These are phyloP conservation scores for Trichophyton verrucosum DNA, from an alignment of 2,329 filamentous ascomycete species.

Conservation along the genomic window DNA sequence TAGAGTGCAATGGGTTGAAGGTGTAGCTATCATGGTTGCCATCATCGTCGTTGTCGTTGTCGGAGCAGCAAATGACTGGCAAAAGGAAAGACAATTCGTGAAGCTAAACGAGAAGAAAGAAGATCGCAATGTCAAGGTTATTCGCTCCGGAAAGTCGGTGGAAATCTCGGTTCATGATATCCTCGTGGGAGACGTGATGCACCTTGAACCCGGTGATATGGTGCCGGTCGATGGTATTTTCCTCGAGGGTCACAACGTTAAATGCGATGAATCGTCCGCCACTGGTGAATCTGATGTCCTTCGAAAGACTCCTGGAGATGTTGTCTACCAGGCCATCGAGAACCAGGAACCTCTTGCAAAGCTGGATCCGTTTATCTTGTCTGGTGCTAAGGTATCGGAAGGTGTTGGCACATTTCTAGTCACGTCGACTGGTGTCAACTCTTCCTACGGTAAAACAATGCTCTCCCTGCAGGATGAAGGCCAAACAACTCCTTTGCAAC, in stretches of 20 bases:
- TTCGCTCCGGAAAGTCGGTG: conserved; percentile 59
- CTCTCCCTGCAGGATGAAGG: conserved; percentile 66
- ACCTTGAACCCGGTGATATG: conserved; percentile 61
- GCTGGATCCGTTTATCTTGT: conserved; percentile 68
- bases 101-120: conserved; percentile 65
- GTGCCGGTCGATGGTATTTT: conserved; percentile 61
- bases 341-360: conserved; percentile 49
- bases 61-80: conserved; percentile 53
- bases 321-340: conserved; percentile 53
- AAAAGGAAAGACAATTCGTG: conserved; percentile 54
- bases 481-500: conserved; percentile 66
- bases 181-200: conserved; percentile 60
- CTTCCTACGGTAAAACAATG: conserved; percentile 63
- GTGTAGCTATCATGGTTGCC: conserved; percentile 53
- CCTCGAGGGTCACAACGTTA: conserved; percentile 53
- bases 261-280: conserved; percentile 61
- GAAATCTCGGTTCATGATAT: conserved; percentile 61
- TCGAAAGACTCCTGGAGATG: conserved; percentile 52
- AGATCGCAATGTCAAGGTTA: conserved; percentile 58
- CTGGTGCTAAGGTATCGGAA: conserved; percentile 63
- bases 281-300: conserved; percentile 65
- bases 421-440: conserved; percentile 60
- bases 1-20: conserved; percentile 54
- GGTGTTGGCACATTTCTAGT: conserved; percentile 66
- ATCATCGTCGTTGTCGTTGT: conserved; percentile 53